phyloP scores from a whole-genome alignment of 2,329 filamentous ascomycete genomes.

The Apiospora arundinis region DNA sequence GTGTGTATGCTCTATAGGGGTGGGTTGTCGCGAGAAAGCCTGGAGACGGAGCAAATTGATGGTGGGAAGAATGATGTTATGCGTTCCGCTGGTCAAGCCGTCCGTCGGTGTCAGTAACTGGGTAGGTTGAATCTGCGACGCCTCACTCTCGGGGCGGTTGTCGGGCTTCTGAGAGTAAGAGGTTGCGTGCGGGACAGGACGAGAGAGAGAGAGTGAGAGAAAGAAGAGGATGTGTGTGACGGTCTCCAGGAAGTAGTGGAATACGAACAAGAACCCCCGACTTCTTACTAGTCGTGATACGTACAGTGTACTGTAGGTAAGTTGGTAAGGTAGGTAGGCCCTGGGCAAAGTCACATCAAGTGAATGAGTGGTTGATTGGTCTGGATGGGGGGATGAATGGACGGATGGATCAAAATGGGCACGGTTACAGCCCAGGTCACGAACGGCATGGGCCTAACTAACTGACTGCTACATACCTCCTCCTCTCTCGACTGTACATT shows the following conservation, averaged over 20 bases:
- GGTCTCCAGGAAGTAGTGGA: constrained; percentile 17
- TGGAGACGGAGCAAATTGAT: constrained; percentile 6
- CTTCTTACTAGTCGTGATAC: constrained; percentile 9
- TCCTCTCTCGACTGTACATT: no score
- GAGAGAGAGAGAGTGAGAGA: background rate
- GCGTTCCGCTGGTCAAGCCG: constrained; percentile 6
- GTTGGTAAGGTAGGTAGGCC: no score
- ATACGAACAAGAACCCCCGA: constrained; percentile 18
- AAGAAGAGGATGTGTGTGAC: constrained; percentile 1
- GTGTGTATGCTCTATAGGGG: constrained; percentile 18
- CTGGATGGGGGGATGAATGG: constrained; percentile 10
- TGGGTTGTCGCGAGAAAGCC: constrained; percentile 18
- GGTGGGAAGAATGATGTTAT: constrained; percentile 16
- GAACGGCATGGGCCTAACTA: constrained; percentile 13
- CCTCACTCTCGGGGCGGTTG: constrained; percentile 14
- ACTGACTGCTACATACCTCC: background rate
- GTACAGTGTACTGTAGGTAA: constrained; percentile 16
- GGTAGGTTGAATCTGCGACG: constrained; percentile 4
- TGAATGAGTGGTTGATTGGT: constrained; percentile 18
- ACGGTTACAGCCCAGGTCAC: constrained; percentile 17
- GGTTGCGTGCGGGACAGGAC: constrained; percentile 15
- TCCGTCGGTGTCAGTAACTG: background rate
- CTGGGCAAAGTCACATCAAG: constrained; percentile 15
- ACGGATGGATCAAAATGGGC: constrained; percentile 20
- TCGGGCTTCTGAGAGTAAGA: constrained; percentile 12